A percentile compares a stretch with the other conserved stretches of the same genome.
Conservation (phyloP, 257 asterid genomes). For the Nicotiana benthamiana region DNA sequence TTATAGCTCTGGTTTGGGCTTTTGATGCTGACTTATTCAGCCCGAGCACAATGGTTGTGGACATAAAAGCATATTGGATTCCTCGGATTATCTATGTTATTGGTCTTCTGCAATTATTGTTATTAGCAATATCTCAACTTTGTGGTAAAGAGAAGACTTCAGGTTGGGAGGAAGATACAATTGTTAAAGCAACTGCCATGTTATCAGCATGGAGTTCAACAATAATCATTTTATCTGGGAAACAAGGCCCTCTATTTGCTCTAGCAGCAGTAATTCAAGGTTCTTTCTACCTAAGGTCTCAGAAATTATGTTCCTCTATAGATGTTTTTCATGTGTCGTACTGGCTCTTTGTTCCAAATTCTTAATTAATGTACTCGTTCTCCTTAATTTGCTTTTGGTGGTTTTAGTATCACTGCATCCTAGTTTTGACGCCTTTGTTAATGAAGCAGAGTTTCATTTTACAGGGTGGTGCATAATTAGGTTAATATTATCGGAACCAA, state of each 20-base stretch:
- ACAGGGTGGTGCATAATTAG: conserved; percentile 77
- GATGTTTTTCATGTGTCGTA: not conserved
- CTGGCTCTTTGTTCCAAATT: not conserved
- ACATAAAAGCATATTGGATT: conserved; percentile 40
- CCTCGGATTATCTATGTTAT: conserved; percentile 64
- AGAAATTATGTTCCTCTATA: not conserved
- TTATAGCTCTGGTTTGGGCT: conserved; percentile 62
- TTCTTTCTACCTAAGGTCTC: conserved; percentile 7
- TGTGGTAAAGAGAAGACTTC: conserved; percentile 22
- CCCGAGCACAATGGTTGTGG: conserved; percentile 22
- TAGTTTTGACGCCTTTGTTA: conserved; percentile 2
- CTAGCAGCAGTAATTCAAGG: conserved; percentile 68
- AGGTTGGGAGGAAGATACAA: conserved; percentile 33
- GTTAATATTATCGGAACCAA: conserved; percentile 34
- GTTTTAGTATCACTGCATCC: not conserved
- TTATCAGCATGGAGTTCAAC: conserved; percentile 76
- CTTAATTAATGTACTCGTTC: not conserved
- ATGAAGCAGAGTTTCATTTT: conserved; percentile 11
- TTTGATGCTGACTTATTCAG: conserved; percentile 37
- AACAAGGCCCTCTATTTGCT: conserved; percentile 76
- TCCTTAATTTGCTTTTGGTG: not conserved
- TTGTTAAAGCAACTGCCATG: conserved; percentile 50
- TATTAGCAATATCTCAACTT: conserved; percentile 32
- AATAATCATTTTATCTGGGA: conserved; percentile 69
- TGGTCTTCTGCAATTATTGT: conserved; percentile 59